Evolutionary conservation across 805 yeast genomes (phyloP).

Genomic region (Isabelozyma pseudorhagii): DNA sequence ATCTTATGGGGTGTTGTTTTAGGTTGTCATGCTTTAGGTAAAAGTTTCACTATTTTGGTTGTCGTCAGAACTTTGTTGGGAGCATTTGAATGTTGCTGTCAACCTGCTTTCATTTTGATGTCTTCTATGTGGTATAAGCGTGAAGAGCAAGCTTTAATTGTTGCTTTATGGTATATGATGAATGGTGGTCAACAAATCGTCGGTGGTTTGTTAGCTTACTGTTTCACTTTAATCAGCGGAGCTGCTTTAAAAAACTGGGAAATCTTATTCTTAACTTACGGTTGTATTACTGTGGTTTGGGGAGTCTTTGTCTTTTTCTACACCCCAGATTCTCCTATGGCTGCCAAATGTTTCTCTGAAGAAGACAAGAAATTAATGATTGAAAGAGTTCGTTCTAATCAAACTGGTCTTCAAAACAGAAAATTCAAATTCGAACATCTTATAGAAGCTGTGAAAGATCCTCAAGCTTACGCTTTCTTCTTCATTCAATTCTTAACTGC

Average conservation of each 20-base stretch:
- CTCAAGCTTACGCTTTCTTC: conserved; percentile 15
- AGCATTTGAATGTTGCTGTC: conserved; percentile 31
- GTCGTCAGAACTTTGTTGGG: conserved; percentile 33
- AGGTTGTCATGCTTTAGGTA: conserved; percentile 26
- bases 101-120: conserved; percentile 32
- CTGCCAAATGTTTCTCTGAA: conserved; percentile 28
- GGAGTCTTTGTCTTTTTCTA: conserved; percentile 12
- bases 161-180: conserved; percentile 23
- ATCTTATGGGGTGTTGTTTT: conserved; percentile 19
- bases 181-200: conserved; percentile 25
- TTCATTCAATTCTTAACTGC: conserved; percentile 25
- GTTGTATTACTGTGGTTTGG: conserved; percentile 17
- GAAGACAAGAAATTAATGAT: conserved; percentile 25
- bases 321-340: conserved; percentile 22
- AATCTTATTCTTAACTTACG: conserved; percentile 17
- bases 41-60: conserved; percentile 29
- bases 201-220: conserved; percentile 18
- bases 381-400: conserved; percentile 16
- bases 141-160: conserved; percentile 29
- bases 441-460: conserved; percentile 17
- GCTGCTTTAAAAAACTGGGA: conserved; percentile 22
- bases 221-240: conserved; percentile 31
- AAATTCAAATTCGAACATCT: conserved; percentile 17
- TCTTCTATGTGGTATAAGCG: conserved; percentile 29
- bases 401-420: conserved; percentile 22